These are phyloP conservation scores for Gymnopus androsaceus DNA, from an alignment of 1,284 basidiomycete species.

Conservation along the genomic window DNA sequence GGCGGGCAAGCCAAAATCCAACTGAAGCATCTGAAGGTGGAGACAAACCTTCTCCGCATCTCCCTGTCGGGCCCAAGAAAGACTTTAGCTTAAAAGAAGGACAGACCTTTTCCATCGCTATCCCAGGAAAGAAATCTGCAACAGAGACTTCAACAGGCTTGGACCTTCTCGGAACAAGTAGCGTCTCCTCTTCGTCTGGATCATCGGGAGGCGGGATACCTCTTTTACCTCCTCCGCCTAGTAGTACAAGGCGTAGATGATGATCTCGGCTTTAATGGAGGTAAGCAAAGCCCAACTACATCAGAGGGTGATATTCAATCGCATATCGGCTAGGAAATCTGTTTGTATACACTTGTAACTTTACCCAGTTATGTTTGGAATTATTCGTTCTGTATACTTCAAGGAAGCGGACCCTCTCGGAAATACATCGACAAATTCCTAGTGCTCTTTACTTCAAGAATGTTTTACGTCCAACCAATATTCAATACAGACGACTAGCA, in stretches of 20 bases:
- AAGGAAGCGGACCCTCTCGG: too few species aligned
- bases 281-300: background rate
- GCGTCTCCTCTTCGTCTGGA: conserved; percentile 16
- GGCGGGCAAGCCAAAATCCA: conserved; percentile 60
- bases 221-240: conserved; percentile 76
- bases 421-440: too few species aligned
- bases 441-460: too few species aligned
- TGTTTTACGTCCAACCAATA: too few species aligned
- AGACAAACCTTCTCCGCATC: conserved; percentile 51
- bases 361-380: background rate
- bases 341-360: background rate
- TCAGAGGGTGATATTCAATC: background rate
- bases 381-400: too few species aligned
- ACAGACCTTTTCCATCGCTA: conserved; percentile 90
- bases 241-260: conserved; percentile 40
- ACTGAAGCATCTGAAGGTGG: conserved; percentile 41
- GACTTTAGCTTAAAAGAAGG: conserved; percentile 97
- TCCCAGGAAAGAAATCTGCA: conserved; percentile 68
- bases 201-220: conserved; percentile 48
- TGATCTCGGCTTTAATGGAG: conserved; percentile 8
- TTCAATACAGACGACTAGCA: too few species aligned
- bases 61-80: conserved; percentile 82
- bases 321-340: background rate
- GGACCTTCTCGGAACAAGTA: conserved; percentile 39
- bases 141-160: conserved; percentile 25